Conservation (phyloP, 306 rosid genomes). For the Luffa aegyptiaca region DNA sequence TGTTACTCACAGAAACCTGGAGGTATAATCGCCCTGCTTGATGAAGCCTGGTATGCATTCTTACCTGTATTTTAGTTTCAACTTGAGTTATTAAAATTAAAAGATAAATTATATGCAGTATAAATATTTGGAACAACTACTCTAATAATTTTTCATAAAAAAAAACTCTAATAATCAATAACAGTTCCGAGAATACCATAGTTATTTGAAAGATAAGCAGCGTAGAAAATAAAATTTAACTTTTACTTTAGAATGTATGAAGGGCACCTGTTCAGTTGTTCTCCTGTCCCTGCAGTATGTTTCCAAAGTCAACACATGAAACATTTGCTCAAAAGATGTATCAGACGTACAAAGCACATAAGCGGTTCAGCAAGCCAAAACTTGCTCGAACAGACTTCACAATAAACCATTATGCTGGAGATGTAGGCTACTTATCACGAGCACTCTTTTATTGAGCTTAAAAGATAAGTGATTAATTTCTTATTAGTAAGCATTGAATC, state of each 20-base stretch:
- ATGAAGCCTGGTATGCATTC: constrained; percentile 78
- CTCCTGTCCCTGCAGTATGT: constrained; percentile 53
- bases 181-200: background rate
- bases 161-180: background rate
- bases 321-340: constrained; percentile 89
- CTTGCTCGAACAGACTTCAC: constrained; percentile 75
- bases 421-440: constrained; percentile 33
- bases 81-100: background rate
- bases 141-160: background rate
- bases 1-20: constrained; percentile 71
- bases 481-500: constrained; percentile 9
- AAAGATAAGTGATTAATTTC: constrained; percentile 1
- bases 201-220: background rate
- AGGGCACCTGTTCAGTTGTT: background rate
- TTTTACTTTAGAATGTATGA: constrained; percentile 2
- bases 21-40: constrained; percentile 85
- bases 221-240: background rate
- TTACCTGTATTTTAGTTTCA: background rate
- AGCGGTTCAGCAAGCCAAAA: constrained; percentile 86
- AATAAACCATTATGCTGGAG: constrained; percentile 82
- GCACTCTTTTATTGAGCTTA: background rate
- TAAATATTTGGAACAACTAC: background rate
- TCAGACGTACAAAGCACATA: constrained; percentile 73
- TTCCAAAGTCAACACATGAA: constrained; percentile 84
- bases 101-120: background rate